These are phyloP conservation scores for Saccharomycopsis fodiens DNA, from an alignment of 805 yeast species.

Conservation along the genomic window DNA sequence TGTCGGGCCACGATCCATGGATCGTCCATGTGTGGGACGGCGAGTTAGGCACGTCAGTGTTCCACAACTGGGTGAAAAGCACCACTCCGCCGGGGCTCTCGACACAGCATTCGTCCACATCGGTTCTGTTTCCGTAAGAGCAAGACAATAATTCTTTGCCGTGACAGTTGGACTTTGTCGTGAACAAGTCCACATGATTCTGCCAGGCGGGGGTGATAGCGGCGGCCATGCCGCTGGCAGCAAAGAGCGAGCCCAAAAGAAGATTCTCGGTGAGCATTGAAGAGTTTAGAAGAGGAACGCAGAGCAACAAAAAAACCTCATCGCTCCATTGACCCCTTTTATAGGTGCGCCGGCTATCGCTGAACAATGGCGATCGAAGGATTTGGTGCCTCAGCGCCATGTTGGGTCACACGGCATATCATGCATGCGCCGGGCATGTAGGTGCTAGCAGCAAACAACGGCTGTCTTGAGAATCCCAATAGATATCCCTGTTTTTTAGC, in stretches of 20 bases:
- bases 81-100: conserved; percentile 83
- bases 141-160: conserved; percentile 14
- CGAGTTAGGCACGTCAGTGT: conserved; percentile 67
- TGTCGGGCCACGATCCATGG: conserved; percentile 88
- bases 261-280: background rate
- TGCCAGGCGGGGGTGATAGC: conserved; percentile 20
- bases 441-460: no score
- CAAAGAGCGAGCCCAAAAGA: background rate
- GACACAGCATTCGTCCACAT: conserved; percentile 68
- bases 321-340: no score
- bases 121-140: conserved; percentile 31
- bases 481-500: no score
- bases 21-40: conserved; percentile 65
- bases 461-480: no score
- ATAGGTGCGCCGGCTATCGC: background rate
- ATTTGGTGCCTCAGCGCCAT: background rate
- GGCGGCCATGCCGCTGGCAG: conserved; percentile 8
- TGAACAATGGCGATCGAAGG: background rate
- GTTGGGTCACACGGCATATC: background rate
- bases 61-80: conserved; percentile 90
- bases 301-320: no score
- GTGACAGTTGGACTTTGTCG: conserved; percentile 15
- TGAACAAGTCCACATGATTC: conserved; percentile 17
- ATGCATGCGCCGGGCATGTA: background rate
- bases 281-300: background rate